phyloP scores from a whole-genome alignment of 192 early-diverging fungal species.

The Chytriomyces sp. region DNA sequence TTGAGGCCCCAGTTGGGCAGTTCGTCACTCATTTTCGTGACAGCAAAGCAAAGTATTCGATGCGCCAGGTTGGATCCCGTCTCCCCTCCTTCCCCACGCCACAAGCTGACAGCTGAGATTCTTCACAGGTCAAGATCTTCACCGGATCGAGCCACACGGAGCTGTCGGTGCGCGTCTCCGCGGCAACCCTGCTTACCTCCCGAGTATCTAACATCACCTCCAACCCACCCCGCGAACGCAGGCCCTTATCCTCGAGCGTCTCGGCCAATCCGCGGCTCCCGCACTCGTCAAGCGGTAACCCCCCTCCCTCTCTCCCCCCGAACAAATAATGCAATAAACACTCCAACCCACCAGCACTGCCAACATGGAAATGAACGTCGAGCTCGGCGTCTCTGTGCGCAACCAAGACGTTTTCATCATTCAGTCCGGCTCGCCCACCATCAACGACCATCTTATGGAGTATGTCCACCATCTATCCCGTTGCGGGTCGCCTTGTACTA shows the following conservation, averaged over 20 bases:
- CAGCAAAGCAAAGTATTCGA: too few species aligned
- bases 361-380: slow-evolving; percentile 92
- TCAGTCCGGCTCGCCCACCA: slow-evolving; percentile 81
- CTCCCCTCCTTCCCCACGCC: too few species aligned
- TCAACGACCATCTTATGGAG: slow-evolving; percentile 91
- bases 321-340: neutral
- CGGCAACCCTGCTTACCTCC: too few species aligned
- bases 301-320: neutral
- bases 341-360: slow-evolving; percentile 42
- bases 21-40: neutral
- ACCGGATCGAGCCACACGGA: slow-evolving; percentile 91
- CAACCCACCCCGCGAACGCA: neutral
- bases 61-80: too few species aligned
- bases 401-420: slow-evolving; percentile 96
- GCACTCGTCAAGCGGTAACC: slow-evolving; percentile 66
- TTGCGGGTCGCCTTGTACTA: too few species aligned
- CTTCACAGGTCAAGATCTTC: slow-evolving; percentile 88
- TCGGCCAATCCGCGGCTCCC: slow-evolving; percentile 76
- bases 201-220: neutral
- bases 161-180: too few species aligned
- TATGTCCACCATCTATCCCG: too few species aligned
- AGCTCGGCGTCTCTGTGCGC: slow-evolving; percentile 93
- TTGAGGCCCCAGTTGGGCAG: slow-evolving; percentile 16
- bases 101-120: too few species aligned
- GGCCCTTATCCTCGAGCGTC: slow-evolving; percentile 72